A percentile compares a stretch with the other conserved stretches of the same genome.
Conservation (phyloP, 306 rosid genomes). For the Vigna radiata region DNA sequence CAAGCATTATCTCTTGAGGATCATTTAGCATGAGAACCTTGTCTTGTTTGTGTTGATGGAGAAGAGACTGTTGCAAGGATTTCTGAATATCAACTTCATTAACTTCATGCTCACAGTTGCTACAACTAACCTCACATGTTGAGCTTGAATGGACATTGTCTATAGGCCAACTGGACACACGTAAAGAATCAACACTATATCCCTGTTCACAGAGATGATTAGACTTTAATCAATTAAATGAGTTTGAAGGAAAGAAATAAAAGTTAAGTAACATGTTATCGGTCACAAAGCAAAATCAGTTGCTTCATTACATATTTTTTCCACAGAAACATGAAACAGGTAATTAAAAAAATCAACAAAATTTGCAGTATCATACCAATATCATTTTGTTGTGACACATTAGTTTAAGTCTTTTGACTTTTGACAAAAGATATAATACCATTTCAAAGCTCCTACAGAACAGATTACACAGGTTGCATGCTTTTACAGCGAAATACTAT, state of each 20-base stretch:
- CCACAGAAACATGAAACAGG: constrained; percentile 20
- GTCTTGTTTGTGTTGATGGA: constrained; percentile 43
- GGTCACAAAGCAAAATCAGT: background rate
- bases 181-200: constrained; percentile 46
- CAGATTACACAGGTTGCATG: constrained; percentile 4
- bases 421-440: background rate
- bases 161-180: constrained; percentile 49
- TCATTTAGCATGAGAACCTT: constrained; percentile 44
- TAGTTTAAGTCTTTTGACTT: constrained; percentile 15
- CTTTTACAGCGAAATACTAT: background rate
- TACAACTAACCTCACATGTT: constrained; percentile 43
- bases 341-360: background rate
- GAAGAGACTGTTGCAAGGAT: constrained; percentile 41
- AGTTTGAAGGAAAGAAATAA: constrained; percentile 29
- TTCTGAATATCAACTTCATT: constrained; percentile 49
- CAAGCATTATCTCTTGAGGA: constrained; percentile 46
- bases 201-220: constrained; percentile 55
- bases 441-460: constrained; percentile 20
- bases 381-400: constrained; percentile 2
- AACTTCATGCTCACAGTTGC: constrained; percentile 48
- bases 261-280: constrained; percentile 9
- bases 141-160: constrained; percentile 49
- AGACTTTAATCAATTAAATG: constrained; percentile 32
- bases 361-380: background rate
- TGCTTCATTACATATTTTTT: constrained; percentile 1